A percentile compares a stretch with the other conserved stretches of the same genome.
These are phyloP conservation scores for Scheffersomyces insectosa DNA, from an alignment of 1,139 yeast species.

Conservation along the genomic window DNA sequence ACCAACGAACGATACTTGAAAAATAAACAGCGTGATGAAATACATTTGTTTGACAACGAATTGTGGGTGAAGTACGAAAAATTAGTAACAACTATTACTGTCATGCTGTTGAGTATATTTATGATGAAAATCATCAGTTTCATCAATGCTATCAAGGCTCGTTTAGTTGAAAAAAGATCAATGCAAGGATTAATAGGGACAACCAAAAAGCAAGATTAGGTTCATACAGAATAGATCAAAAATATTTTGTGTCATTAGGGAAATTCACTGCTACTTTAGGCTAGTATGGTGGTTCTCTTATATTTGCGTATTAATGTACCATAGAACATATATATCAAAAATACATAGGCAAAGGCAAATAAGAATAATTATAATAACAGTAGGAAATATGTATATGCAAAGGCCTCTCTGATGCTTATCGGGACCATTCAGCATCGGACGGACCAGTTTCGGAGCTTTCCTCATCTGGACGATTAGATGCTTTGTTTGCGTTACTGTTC, in stretches of 20 bases:
- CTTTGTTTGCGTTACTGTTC: not conserved
- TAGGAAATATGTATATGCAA: not conserved
- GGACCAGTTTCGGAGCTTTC: slow-evolving; percentile 1
- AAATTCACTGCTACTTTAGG: too few relatives aligned
- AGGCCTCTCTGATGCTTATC: not conserved
- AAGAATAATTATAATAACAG: not conserved
- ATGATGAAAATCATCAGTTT: slow-evolving; percentile 14
- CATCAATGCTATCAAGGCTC: slow-evolving; percentile 6
- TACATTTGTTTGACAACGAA: slow-evolving; percentile 40
- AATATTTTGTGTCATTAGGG: too few relatives aligned
- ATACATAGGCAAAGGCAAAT: not conserved
- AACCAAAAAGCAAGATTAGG: not conserved
- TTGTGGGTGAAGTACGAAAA: slow-evolving; percentile 44
- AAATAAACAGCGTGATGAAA: slow-evolving; percentile 34
- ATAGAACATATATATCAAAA: too few relatives aligned
- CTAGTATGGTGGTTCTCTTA: too few relatives aligned
- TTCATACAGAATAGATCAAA: not conserved
- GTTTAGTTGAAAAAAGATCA: slow-evolving; percentile 2
- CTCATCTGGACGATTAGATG: not conserved
- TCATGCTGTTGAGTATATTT: slow-evolving; percentile 26
- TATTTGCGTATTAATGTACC: too few relatives aligned
- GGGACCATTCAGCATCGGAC: slow-evolving; percentile 1
- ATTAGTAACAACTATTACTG: slow-evolving; percentile 34
- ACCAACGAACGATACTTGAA: slow-evolving; percentile 33
- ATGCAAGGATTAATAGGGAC: not conserved